Conservation (phyloP, 2,329 filamentous ascomycete genomes). For the Talaromyces sp. region DNA sequence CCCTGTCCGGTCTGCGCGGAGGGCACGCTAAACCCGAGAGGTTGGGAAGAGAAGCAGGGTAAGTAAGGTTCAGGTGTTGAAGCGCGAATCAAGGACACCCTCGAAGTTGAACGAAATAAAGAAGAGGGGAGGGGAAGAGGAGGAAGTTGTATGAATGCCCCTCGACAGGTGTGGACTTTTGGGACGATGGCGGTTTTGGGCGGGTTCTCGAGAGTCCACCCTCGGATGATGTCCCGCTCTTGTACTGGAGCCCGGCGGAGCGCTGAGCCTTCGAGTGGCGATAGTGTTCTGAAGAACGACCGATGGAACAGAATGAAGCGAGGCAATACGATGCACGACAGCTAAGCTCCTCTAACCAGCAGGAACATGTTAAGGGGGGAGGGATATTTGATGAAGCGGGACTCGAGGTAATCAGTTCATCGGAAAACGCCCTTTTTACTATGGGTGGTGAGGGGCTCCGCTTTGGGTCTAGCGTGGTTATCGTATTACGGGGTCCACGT, state of each 20-base stretch:
- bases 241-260: conserved; percentile 28
- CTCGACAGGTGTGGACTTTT: conserved; percentile 52
- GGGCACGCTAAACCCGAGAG: conserved; percentile 51
- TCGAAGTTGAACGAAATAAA: conserved; percentile 12
- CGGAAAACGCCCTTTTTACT: conserved; percentile 17
- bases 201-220: conserved; percentile 36
- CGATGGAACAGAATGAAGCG: too few relatives aligned
- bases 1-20: conserved; percentile 47
- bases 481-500: conserved; percentile 26
- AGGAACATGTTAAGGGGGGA: conserved; percentile 9
- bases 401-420: conserved; percentile 14
- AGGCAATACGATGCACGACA: too few relatives aligned
- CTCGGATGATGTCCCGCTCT: conserved; percentile 43
- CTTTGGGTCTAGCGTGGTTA: conserved; percentile 24
- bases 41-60: conserved; percentile 46
- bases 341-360: background rate
- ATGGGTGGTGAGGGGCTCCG: conserved; percentile 10
- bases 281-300: conserved; percentile 9
- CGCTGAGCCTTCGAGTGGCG: conserved; percentile 29
- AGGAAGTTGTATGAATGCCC: conserved; percentile 49
- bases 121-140: background rate
- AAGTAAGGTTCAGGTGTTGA: conserved; percentile 52
- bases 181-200: conserved; percentile 36
- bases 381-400: conserved; percentile 4
- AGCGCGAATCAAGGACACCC: conserved; percentile 46